Evolutionary conservation across 768 basidiomycete species (phyloP).

Genomic region (Boletales sp.): DNA sequence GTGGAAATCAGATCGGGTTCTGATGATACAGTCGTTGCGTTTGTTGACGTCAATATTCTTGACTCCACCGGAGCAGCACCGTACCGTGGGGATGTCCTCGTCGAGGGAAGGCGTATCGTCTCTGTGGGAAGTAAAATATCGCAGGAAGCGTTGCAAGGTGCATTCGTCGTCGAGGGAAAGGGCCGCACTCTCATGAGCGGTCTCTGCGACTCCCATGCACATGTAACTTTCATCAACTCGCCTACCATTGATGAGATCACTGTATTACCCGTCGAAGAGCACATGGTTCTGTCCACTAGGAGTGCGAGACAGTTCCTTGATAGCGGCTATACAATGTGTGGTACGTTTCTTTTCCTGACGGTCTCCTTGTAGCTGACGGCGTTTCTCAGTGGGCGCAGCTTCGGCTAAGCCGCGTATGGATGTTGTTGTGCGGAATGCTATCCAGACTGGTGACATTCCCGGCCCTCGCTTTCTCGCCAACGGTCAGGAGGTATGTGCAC

Average conservation of each 20-base stretch:
- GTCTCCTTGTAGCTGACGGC: background rate
- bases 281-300: constrained; percentile 27
- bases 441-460: constrained; percentile 31
- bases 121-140: constrained; percentile 25
- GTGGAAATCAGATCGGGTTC: constrained; percentile 23
- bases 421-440: constrained; percentile 32
- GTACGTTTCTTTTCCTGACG: constrained; percentile 7
- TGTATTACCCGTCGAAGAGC: constrained; percentile 30
- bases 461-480: constrained; percentile 36
- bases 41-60: constrained; percentile 31
- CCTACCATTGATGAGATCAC: constrained; percentile 29
- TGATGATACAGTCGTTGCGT: constrained; percentile 20
- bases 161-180: constrained; percentile 25
- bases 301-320: constrained; percentile 34
- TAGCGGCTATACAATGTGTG: constrained; percentile 38
- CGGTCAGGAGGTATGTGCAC: constrained; percentile 29
- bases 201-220: constrained; percentile 34
- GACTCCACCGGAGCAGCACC: constrained; percentile 34
- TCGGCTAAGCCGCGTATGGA: constrained; percentile 33
- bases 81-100: constrained; percentile 33
- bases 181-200: constrained; percentile 37
- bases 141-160: constrained; percentile 17
- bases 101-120: constrained; percentile 29
- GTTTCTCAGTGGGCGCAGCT: constrained; percentile 30
- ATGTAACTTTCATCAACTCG: constrained; percentile 31